Conservation (phyloP, 2,329 filamentous ascomycete genomes). For the Hymenoscyphus salicellus region DNA sequence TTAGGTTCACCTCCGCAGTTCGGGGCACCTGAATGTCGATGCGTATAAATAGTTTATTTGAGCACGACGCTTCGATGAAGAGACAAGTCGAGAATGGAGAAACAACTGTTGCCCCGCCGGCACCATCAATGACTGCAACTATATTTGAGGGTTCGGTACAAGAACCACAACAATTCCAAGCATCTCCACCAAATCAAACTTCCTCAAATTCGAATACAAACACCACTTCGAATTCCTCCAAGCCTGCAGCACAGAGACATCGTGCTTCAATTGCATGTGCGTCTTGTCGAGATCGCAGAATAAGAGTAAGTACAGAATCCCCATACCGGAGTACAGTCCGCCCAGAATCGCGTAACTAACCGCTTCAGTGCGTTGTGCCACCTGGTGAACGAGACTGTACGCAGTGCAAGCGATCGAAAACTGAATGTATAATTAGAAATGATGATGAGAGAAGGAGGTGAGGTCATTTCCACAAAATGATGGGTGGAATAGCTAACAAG, state of each 20-base stretch:
- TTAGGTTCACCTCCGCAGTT: not conserved
- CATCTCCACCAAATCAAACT: slow-evolving; percentile 8
- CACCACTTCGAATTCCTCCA: slow-evolving; percentile 16
- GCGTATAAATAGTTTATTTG: slow-evolving; percentile 20
- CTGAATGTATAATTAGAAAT: slow-evolving; percentile 54
- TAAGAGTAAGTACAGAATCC: slow-evolving; percentile 35
- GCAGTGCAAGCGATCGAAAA: slow-evolving; percentile 50
- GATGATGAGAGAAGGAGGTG: slow-evolving; percentile 55
- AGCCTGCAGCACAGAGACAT: slow-evolving; percentile 35
- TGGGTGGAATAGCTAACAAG: slow-evolving; percentile 14
- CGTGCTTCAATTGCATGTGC: slow-evolving; percentile 55
- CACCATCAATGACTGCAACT: slow-evolving; percentile 3
- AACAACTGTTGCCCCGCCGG: not conserved
- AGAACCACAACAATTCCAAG: slow-evolving; percentile 4
- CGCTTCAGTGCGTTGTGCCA: slow-evolving; percentile 49
- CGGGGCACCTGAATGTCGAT: slow-evolving; percentile 14
- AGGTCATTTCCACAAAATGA: slow-evolving; percentile 18
- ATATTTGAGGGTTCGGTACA: slow-evolving; percentile 4
- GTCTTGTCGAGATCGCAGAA: slow-evolving; percentile 47
- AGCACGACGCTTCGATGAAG: slow-evolving; percentile 21
- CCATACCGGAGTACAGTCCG: not conserved
- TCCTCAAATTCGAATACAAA: slow-evolving; percentile 1
- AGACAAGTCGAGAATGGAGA: slow-evolving; percentile 11
- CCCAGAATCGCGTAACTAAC: slow-evolving; percentile 29
- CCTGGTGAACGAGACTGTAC: slow-evolving; percentile 50